Conservation (phyloP, 495 filamentous ascomycete species). For the Podospora pseudoanserina region DNA sequence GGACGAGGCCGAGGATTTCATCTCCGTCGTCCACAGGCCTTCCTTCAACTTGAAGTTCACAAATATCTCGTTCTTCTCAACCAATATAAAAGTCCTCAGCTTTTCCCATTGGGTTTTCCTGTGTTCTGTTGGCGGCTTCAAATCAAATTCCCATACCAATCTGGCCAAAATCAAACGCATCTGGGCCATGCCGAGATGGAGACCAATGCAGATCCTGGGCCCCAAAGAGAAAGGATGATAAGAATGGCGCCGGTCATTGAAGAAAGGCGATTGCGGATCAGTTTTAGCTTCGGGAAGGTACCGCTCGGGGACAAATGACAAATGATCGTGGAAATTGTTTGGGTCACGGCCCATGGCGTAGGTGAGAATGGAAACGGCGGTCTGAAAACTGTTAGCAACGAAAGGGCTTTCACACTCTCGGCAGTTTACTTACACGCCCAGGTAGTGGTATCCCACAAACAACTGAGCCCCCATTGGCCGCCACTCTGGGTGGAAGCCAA, state of each 20-base stretch:
- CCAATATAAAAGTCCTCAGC: constrained; percentile 39
- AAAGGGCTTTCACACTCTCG: not conserved
- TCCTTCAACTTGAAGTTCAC: constrained; percentile 17
- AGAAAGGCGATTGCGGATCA: constrained; percentile 22
- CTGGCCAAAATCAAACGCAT: constrained; percentile 50
- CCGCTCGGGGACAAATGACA: constrained; percentile 41
- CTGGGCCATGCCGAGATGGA: constrained; percentile 50
- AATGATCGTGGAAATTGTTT: constrained; percentile 20
- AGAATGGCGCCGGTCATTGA: constrained; percentile 29
- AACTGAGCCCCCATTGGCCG: constrained; percentile 27
- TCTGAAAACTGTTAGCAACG: constrained; percentile 12
- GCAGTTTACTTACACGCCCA: constrained; percentile 18
- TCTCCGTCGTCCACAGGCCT: not conserved
- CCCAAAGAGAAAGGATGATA: constrained; percentile 40
- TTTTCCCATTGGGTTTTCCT: constrained; percentile 37
- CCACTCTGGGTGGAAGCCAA: constrained; percentile 27
- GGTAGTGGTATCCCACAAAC: constrained; percentile 34
- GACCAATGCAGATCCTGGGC: constrained; percentile 38
- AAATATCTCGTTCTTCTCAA: constrained; percentile 26
- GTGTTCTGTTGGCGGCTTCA: constrained; percentile 35
- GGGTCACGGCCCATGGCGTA: constrained; percentile 31
- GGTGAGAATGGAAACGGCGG: constrained; percentile 27
- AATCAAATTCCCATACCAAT: constrained; percentile 53
- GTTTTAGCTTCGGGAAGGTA: constrained; percentile 38
- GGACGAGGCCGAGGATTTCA: too few species aligned